Evolutionary conservation across 371 early-diverging fungal genomes (phyloP).

Genomic region (Actinomucor elegans): DNA sequence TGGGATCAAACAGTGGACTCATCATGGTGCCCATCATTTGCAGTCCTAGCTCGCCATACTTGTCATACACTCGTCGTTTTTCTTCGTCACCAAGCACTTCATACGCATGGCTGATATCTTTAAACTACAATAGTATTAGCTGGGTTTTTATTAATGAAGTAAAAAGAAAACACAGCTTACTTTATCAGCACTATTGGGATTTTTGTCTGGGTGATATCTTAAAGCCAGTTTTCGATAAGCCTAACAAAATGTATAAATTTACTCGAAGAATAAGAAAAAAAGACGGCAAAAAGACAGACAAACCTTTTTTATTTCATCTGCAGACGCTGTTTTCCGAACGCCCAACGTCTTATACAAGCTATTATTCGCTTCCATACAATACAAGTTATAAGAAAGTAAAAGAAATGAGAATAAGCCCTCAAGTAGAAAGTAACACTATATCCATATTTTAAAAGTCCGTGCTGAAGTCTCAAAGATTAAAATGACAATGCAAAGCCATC

Average conservation of each 20-base stretch:
- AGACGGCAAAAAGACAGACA: not conserved
- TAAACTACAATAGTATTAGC: constrained; percentile 48
- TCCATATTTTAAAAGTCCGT: no score
- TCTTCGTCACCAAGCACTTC: constrained; percentile 71
- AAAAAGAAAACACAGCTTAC: constrained; percentile 14
- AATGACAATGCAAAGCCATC: not conserved
- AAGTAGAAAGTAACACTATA: no score
- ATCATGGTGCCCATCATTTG: constrained; percentile 76
- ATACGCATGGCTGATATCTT: constrained; percentile 79
- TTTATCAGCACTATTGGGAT: constrained; percentile 44
- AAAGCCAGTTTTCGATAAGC: constrained; percentile 63
- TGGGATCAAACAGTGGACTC: constrained; percentile 78
- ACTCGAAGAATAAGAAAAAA: not conserved
- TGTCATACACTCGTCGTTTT: constrained; percentile 81
- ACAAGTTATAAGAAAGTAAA: not conserved
- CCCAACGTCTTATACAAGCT: constrained; percentile 61
- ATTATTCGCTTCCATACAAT: constrained; percentile 6
- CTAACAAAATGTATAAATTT: constrained; percentile 7
- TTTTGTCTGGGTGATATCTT: constrained; percentile 76
- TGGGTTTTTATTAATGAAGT: not conserved
- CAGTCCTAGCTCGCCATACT: constrained; percentile 86
- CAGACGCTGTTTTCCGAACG: constrained; percentile 57
- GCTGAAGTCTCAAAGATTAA: not conserved
- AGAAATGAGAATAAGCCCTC: no score
- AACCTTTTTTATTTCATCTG: constrained; percentile 70